Conservation (phyloP, 352 stramenopile genomes). For the Globisporangium rhizosaccharum region DNA sequence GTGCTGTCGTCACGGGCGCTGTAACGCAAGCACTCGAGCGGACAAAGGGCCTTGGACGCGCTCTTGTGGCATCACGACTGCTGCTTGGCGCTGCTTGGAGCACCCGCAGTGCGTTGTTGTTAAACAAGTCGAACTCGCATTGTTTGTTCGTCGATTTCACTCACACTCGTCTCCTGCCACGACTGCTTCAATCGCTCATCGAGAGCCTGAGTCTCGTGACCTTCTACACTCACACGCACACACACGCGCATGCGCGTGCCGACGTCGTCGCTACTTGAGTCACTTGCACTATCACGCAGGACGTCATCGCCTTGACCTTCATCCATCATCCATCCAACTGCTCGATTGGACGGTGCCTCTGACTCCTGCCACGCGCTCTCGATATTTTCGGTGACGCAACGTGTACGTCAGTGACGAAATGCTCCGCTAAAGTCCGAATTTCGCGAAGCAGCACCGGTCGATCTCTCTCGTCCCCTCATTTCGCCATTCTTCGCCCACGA, state of each 20-base stretch:
- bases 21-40: no score
- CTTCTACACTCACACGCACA: background rate
- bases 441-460: background rate
- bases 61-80: no score
- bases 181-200: background rate
- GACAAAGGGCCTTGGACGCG: no score
- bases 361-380: no score
- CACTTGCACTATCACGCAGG: background rate
- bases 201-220: no score
- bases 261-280: background rate
- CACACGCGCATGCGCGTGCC: no score
- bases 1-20: no score
- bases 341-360: background rate
- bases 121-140: no score
- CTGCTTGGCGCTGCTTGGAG: no score
- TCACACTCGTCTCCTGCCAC: background rate
- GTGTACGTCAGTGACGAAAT: background rate
- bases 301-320: background rate
- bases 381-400: background rate
- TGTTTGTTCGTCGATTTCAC: no score
- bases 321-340: background rate
- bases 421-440: background rate
- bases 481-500: slow-evolving; percentile 5
- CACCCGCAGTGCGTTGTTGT: no score
- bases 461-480: slow-evolving; percentile 8